Conservation (phyloP, 805 yeast species). For the Monosporozyma aerobia region DNA sequence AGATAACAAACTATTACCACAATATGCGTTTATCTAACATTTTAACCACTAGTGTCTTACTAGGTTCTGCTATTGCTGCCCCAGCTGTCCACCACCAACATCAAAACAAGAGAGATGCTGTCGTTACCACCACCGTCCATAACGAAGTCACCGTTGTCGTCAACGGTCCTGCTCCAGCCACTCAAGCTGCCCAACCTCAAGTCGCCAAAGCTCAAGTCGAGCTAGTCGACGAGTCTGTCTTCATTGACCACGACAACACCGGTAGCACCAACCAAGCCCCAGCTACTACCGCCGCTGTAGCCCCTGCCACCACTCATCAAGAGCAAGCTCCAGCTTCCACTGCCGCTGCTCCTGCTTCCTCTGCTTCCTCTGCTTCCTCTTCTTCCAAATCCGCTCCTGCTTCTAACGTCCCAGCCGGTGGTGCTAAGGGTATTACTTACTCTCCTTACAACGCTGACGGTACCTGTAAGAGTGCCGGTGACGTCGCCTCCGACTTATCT, state of each 20-base stretch:
- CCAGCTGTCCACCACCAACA: slow-evolving; percentile 49
- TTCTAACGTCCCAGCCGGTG: slow-evolving; percentile 31
- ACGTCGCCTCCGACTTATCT: slow-evolving; percentile 53
- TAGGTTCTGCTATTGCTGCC: slow-evolving; percentile 43
- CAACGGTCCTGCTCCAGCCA: slow-evolving; percentile 20
- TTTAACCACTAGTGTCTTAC: slow-evolving; percentile 37
- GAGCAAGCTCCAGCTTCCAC: slow-evolving; percentile 8
- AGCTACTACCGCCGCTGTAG: slow-evolving; percentile 8
- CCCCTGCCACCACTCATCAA: slow-evolving; percentile 14
- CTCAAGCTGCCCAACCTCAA: slow-evolving; percentile 12
- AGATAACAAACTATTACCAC: slow-evolving; percentile 9
- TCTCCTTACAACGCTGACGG: slow-evolving; percentile 68
- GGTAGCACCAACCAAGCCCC: slow-evolving; percentile 17
- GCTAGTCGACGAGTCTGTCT: slow-evolving; percentile 14
- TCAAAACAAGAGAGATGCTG: slow-evolving; percentile 40
- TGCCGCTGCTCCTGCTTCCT: slow-evolving; percentile 12
- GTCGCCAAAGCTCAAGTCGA: slow-evolving; percentile 10
- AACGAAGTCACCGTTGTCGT: slow-evolving; percentile 33
- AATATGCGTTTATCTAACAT: slow-evolving; percentile 41
- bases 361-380: slow-evolving; percentile 29
- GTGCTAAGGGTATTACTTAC: slow-evolving; percentile 69
- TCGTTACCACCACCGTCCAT: slow-evolving; percentile 40
- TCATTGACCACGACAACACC: slow-evolving; percentile 10
- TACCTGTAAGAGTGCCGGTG: slow-evolving; percentile 52
- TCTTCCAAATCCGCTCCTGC: slow-evolving; percentile 28